Evolutionary conservation across 441 rosid genomes (phyloP).

Genomic region (Melastoma candidum): DNA sequence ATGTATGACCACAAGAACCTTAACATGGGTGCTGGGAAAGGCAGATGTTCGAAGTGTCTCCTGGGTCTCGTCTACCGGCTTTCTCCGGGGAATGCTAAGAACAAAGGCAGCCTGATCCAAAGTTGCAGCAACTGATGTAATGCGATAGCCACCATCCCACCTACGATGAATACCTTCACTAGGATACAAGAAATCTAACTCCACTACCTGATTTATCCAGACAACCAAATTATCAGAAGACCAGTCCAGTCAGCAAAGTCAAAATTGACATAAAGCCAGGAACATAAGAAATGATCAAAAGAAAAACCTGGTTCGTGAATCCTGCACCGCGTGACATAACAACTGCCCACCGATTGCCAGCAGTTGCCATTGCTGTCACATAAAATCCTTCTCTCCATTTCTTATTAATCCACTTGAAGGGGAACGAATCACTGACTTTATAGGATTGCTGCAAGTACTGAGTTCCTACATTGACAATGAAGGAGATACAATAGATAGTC

Average conservation of each 20-base stretch:
- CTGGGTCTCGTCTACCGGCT: slow-evolving; percentile 17
- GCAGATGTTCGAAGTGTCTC: slow-evolving; percentile 19
- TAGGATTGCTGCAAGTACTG: slow-evolving; percentile 17
- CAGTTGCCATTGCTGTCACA: slow-evolving; percentile 16
- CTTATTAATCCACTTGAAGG: slow-evolving; percentile 18
- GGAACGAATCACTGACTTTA: slow-evolving; percentile 17
- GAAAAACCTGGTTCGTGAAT: slow-evolving; percentile 13
- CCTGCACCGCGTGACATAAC: slow-evolving; percentile 18
- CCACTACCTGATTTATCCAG: slow-evolving; percentile 13
- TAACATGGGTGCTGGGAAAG: slow-evolving; percentile 19
- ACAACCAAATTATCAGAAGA: background rate
- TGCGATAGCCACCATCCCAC: slow-evolving; percentile 18
- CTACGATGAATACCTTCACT: slow-evolving; percentile 20
- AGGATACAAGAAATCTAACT: slow-evolving; percentile 20
- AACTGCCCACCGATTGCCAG: slow-evolving; percentile 16
- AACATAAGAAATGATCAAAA: background rate
- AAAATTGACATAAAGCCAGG: background rate
- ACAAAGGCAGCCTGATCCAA: slow-evolving; percentile 17
- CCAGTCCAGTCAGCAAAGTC: too few relatives aligned
- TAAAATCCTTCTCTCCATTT: slow-evolving; percentile 15
- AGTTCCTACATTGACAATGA: slow-evolving; percentile 10
- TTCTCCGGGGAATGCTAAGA: slow-evolving; percentile 18
- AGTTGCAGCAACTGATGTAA: slow-evolving; percentile 19
- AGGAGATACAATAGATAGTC: slow-evolving; percentile 1
- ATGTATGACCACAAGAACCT: slow-evolving; percentile 9